Base-by-base conservation (phyloP, 345 rosid species). In the Toxicodendron radicans region DNA sequence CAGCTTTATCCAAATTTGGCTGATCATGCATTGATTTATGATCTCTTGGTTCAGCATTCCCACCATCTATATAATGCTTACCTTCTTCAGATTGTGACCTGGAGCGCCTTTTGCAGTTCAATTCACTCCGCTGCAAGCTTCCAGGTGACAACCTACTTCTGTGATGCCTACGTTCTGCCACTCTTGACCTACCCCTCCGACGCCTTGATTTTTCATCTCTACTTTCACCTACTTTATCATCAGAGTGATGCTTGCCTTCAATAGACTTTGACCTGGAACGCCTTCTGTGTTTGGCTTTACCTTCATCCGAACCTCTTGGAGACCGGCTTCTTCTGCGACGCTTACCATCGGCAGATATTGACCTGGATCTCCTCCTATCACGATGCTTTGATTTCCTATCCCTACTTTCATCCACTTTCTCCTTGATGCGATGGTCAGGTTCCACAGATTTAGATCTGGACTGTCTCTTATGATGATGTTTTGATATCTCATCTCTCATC, bases 361-460 rank as follows among this genome's bases (percentile, higher is more conserved):
- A 91, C 82, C 91, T 77, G 18, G 96, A 88, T 48, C 86, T 75
- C 83, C 80, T 87, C 79, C 93, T 82, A 17, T 83, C 89, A 60
- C 49, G 85, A 78, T 78, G 86, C 75, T 83, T 91, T 64, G 91
- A 81, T 77, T 78, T 86, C 75, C 62, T 87, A 73, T 85, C 87
- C 76, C 84, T 82, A 68, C 79, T 82, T 71, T 76, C 83, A 62
- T 74, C 78, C 67, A 77, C 75, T 68, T 83, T 88, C 80, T 84
- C 91, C 69, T 59, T 76, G 51, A 78, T 68, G 46, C 57, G 71
- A 58, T 68, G 83, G 75, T 81, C 84, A 81, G 73, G 83, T 77
- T 93, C 95, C 53, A 79, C 69, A 79, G 95, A 93, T 71, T 83
- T 82, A 66, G 97, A 93, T 81, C 91, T 83, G 56, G 99, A 92